A percentile compares a stretch with the other conserved stretches of the same genome.
These are phyloP conservation scores for Straminergon stramineum DNA, from an alignment of 225 moss, liverwort and hornwort genomes.

Conservation along the genomic window DNA sequence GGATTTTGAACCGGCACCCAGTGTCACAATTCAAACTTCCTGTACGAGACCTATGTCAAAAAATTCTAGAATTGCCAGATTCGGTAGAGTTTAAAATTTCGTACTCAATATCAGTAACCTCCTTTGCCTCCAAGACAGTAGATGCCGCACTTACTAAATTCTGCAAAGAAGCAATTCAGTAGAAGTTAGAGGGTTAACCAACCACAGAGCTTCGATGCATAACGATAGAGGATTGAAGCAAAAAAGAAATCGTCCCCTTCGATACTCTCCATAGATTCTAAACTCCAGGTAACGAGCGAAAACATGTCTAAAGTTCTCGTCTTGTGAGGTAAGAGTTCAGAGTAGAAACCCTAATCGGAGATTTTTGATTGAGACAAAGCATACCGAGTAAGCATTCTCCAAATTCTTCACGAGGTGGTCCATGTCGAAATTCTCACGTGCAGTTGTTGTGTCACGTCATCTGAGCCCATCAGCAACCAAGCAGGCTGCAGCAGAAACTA, in stretches of 20 bases:
- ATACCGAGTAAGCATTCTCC: slow-evolving; percentile 40
- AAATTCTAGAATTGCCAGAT: background rate
- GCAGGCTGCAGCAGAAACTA: background rate
- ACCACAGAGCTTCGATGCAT: background rate
- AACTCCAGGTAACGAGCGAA: background rate
- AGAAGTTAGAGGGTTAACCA: background rate
- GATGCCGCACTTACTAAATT: slow-evolving; percentile 62
- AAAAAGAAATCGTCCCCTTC: background rate
- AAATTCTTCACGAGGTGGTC: slow-evolving; percentile 41
- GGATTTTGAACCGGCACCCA: background rate
- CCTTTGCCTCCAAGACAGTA: slow-evolving; percentile 73
- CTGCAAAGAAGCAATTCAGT: slow-evolving; percentile 19
- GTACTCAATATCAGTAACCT: slow-evolving; percentile 53
- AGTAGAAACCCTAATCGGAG: background rate
- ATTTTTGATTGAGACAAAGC: background rate
- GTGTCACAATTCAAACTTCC: background rate
- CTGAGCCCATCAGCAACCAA: background rate
- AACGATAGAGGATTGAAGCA: background rate
- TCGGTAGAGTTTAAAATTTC: background rate
- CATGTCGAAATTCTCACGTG: slow-evolving; percentile 1
- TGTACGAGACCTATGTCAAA: background rate
- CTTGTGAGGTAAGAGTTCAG: background rate
- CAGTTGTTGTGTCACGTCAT: background rate
- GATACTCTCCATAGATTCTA: background rate
- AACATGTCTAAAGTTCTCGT: background rate